Conservation (phyloP, 1,284 basidiomycete genomes). For the Ustilago tritici region DNA sequence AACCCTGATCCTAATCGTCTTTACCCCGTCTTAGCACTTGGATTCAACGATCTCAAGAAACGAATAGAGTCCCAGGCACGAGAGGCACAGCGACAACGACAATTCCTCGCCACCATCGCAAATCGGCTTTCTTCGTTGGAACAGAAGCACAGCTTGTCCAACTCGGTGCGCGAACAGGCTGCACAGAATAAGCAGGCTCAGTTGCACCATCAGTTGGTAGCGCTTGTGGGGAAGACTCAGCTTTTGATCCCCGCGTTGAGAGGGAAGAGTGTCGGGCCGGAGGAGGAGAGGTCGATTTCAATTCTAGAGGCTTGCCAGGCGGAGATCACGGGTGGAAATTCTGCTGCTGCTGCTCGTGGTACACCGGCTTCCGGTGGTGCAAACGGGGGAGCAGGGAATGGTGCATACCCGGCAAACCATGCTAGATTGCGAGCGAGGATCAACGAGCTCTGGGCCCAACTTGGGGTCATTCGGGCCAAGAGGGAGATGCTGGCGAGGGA, state of each 20-base stretch:
- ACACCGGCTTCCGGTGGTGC: background rate
- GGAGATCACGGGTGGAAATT: constrained; percentile 53
- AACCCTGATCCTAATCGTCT: constrained; percentile 66
- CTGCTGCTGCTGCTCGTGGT: constrained; percentile 6
- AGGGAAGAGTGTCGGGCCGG: constrained; percentile 54
- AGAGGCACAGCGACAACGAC: constrained; percentile 58
- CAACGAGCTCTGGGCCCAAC: constrained; percentile 67
- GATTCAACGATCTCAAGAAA: constrained; percentile 64
- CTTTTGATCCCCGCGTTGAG: constrained; percentile 61
- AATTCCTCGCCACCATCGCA: constrained; percentile 37
- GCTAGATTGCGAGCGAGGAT: constrained; percentile 58
- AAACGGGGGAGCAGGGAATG: background rate
- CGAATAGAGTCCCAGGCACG: constrained; percentile 55
- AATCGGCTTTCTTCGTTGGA: constrained; percentile 51
- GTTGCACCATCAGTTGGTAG: constrained; percentile 61
- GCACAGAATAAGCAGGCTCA: constrained; percentile 57
- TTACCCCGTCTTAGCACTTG: constrained; percentile 66
- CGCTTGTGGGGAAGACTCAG: constrained; percentile 47
- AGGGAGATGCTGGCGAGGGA: constrained; percentile 53
- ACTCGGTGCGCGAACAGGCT: constrained; percentile 55
- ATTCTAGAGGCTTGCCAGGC: constrained; percentile 63
- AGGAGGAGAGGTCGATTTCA: constrained; percentile 58
- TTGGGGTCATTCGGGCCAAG: constrained; percentile 63
- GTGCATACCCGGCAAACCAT: constrained; percentile 18
- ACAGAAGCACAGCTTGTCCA: constrained; percentile 59